phyloP scores from a whole-genome alignment of 176 grass and related monocot genomes.

The Zizania latifolia region DNA sequence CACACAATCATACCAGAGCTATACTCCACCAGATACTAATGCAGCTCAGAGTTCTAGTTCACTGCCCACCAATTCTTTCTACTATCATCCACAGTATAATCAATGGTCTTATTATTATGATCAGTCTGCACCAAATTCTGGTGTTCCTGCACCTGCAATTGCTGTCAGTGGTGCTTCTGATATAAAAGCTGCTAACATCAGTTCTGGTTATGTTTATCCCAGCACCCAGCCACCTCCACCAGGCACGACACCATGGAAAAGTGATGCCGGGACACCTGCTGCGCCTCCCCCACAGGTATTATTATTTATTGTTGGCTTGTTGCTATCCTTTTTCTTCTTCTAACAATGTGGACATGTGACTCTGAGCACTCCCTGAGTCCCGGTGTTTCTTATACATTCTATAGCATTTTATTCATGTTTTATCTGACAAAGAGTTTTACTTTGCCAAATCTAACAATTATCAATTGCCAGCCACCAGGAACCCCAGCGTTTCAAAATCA shows the following conservation, averaged over 20 bases:
- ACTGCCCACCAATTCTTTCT: conserved; percentile 42
- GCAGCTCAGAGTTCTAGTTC: conserved; percentile 46
- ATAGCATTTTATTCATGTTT: background rate
- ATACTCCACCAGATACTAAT: conserved; percentile 41
- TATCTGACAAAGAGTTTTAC: background rate
- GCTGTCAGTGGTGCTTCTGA: conserved; percentile 13
- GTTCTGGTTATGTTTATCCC: conserved; percentile 43
- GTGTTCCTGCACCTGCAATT: conserved; percentile 33
- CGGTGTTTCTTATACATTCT: conserved; percentile 7
- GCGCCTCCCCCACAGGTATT: conserved; percentile 55
- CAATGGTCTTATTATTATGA: conserved; percentile 62
- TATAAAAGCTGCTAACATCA: conserved; percentile 4
- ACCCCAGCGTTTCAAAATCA: background rate
- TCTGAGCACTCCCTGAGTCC: background rate
- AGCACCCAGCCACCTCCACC: conserved; percentile 77
- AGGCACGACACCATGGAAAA: conserved; percentile 69
- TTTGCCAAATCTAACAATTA: conserved; percentile 23
- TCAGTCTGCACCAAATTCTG: conserved; percentile 37
- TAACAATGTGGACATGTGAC: background rate
- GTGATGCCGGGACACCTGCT: conserved; percentile 31
- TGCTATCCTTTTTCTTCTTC: conserved; percentile 10
- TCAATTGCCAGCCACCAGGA: background rate
- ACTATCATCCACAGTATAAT: conserved; percentile 62
- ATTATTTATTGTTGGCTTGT: background rate
- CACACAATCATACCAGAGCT: conserved; percentile 41